Conservation (phyloP, 345 rosid species). For the Arabidopsis thaliana region DNA sequence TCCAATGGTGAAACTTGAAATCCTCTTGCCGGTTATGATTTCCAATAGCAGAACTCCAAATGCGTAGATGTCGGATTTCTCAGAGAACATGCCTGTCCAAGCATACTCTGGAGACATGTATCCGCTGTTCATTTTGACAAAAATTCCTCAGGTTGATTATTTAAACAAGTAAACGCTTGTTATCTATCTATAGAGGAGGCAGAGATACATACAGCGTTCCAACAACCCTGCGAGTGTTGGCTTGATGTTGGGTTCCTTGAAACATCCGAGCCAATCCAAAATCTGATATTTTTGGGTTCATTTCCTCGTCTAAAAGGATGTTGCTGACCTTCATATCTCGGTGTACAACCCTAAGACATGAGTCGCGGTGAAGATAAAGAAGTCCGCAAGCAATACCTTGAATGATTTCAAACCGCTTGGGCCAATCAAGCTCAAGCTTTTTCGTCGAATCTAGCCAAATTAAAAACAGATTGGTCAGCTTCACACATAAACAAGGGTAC, state of each 20-base stretch:
- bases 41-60: constrained; percentile 72
- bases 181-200: background rate
- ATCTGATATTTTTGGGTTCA: constrained; percentile 58
- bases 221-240: constrained; percentile 48
- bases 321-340: constrained; percentile 53
- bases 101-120: constrained; percentile 88
- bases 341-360: constrained; percentile 51
- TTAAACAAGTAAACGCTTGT: constrained; percentile 1
- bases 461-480: background rate
- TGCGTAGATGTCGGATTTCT: constrained; percentile 73
- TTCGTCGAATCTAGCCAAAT: constrained; percentile 38
- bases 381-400: constrained; percentile 56
- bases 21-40: constrained; percentile 60
- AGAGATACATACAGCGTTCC: constrained; percentile 53
- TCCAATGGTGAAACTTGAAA: constrained; percentile 39
- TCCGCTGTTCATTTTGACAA: constrained; percentile 52
- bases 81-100: constrained; percentile 64
- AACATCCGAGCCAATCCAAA: constrained; percentile 57
- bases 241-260: constrained; percentile 48
- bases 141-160: constrained; percentile 1
- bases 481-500: background rate
- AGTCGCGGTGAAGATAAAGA: constrained; percentile 59
- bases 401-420: constrained; percentile 46
- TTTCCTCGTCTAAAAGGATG: constrained; percentile 48
- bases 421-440: constrained; percentile 47